Evolutionary conservation across 352 stramenopile species (phyloP).

Genomic region (Phytophthora litchii): DNA sequence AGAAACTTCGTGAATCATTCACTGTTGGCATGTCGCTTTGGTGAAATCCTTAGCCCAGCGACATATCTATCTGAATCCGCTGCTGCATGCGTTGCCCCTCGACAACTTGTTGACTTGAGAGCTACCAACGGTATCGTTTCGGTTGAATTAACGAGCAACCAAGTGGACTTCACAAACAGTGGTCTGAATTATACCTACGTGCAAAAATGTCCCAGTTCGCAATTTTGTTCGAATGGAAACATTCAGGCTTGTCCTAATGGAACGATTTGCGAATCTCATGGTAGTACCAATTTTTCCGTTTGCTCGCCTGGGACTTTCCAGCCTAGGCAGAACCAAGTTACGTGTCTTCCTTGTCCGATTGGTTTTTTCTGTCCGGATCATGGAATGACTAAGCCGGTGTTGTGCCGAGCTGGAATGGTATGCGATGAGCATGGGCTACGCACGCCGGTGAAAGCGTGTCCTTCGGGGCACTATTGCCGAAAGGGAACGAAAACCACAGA

Average conservation of each 20-base stretch:
- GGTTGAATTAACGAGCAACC: constrained; percentile 89
- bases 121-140: constrained; percentile 52
- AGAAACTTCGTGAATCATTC: constrained; percentile 94
- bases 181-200: constrained; percentile 80
- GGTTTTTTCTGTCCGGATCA: constrained; percentile 95
- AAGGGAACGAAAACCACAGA: constrained; percentile 92
- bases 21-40: constrained; percentile 90
- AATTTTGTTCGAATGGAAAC: constrained; percentile 64
- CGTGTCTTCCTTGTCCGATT: constrained; percentile 93
- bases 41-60: constrained; percentile 58
- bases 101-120: constrained; percentile 56
- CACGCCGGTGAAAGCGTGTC: constrained; percentile 83
- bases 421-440: constrained; percentile 91
- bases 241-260: constrained; percentile 88
- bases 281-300: constrained; percentile 93
- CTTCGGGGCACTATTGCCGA: constrained; percentile 93
- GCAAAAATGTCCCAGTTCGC: constrained; percentile 55
- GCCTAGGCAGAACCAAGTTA: constrained; percentile 72
- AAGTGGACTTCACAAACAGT: constrained; percentile 81
- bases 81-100: constrained; percentile 82
- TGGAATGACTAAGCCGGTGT: constrained; percentile 87
- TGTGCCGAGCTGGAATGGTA: constrained; percentile 93
- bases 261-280: constrained; percentile 62
- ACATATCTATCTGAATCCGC: constrained; percentile 82
- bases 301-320: constrained; percentile 95